phyloP scores from a whole-genome alignment of 139 green algal genomes.

The Picochlorum sp. region DNA sequence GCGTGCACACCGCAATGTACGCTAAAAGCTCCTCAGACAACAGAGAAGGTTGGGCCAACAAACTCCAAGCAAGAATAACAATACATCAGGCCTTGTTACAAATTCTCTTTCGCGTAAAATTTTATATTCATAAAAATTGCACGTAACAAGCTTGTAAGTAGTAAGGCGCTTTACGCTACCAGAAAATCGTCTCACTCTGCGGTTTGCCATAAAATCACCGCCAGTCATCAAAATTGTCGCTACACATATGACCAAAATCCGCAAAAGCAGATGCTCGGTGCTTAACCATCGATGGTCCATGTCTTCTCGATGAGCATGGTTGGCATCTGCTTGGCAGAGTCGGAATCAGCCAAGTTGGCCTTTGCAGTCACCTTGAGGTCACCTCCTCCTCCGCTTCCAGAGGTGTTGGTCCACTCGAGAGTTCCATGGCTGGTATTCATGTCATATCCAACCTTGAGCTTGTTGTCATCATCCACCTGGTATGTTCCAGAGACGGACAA shows the following conservation, averaged over 20 bases:
- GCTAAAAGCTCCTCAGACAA: constrained; percentile 1
- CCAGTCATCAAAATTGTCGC: neutral
- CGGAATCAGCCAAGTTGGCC: constrained; percentile 18
- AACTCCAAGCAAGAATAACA: too few species aligned
- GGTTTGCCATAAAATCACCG: neutral
- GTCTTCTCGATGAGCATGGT: constrained; percentile 22
- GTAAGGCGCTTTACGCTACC: too few species aligned
- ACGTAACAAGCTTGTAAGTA: too few species aligned
- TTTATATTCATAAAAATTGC: too few species aligned
- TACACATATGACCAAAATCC: neutral
- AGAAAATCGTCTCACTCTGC: too few species aligned
- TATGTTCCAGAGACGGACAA: constrained; percentile 11
- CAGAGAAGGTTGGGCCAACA: neutral
- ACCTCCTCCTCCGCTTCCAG: constrained; percentile 20
- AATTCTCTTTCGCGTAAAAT: too few species aligned
- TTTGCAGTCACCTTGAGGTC: constrained; percentile 16
- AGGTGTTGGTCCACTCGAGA: constrained; percentile 24
- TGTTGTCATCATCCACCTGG: constrained; percentile 27
- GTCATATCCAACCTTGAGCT: constrained; percentile 17
- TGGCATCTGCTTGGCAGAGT: constrained; percentile 28
- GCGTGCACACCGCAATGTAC: neutral
- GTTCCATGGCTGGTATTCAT: constrained; percentile 11
- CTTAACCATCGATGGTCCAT: constrained; percentile 21
- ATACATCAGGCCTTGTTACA: too few species aligned
- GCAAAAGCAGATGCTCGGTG: neutral